These are phyloP conservation scores for Syncephalastrum racemosum DNA, from an alignment of 371 early-diverging fungal species.

Conservation along the genomic window DNA sequence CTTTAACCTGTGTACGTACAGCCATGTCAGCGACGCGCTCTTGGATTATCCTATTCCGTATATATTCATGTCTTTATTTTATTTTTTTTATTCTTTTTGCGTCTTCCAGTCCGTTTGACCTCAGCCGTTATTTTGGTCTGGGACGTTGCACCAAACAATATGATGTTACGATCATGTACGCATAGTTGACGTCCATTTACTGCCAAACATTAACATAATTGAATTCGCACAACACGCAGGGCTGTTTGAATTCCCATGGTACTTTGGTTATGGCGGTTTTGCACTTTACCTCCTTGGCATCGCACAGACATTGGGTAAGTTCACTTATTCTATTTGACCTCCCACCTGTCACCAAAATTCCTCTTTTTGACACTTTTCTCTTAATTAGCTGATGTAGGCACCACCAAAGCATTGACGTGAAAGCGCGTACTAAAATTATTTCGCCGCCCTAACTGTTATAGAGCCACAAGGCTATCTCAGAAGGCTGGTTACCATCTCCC, in stretches of 20 bases:
- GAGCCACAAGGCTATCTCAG: constrained; percentile 29
- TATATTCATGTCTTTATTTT: not conserved
- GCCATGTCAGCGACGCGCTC: not conserved
- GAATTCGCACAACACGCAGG: constrained; percentile 1
- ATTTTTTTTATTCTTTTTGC: not conserved
- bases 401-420: not conserved
- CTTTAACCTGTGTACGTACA: constrained; percentile 20
- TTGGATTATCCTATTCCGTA: not conserved
- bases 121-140: constrained; percentile 19
- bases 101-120: constrained; percentile 20
- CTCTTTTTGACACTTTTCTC: not conserved
- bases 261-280: constrained; percentile 29
- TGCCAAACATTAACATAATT: not conserved
- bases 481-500: constrained; percentile 27
- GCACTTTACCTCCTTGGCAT: constrained; percentile 29
- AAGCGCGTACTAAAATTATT: not conserved
- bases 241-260: constrained; percentile 28
- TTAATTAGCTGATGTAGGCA: not conserved
- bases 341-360: not conserved
- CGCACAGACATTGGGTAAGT: constrained; percentile 28
- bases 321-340: constrained; percentile 5
- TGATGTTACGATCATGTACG: constrained; percentile 20
- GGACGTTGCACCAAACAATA: constrained; percentile 14
- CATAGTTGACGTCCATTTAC: not conserved
- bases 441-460: not conserved